phyloP scores from a whole-genome alignment of 768 basidiomycete genomes.

The Cystofilobasidium bisporidii region DNA sequence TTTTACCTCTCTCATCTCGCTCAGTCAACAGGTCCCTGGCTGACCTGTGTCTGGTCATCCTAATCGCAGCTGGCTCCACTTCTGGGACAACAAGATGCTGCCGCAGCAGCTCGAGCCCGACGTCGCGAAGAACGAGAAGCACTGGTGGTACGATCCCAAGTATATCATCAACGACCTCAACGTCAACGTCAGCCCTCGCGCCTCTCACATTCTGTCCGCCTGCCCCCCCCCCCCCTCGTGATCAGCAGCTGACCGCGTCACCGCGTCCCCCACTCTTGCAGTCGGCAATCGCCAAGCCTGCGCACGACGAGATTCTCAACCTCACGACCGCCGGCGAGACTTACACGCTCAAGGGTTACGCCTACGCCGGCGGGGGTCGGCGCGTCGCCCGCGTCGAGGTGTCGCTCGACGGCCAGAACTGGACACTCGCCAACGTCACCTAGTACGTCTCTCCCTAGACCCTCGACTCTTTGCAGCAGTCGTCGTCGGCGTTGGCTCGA shows the following conservation, averaged over 20 bases:
- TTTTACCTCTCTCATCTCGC: constrained; percentile 43
- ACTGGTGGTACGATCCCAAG: constrained; percentile 42
- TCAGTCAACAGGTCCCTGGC: too few relatives aligned
- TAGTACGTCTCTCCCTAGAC: constrained; percentile 34
- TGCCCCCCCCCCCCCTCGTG: too few relatives aligned
- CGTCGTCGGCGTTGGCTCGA: constrained; percentile 46
- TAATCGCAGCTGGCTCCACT: constrained; percentile 7
- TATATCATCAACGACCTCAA: constrained; percentile 50
- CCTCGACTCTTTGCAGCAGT: background rate
- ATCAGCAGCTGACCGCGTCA: too few relatives aligned
- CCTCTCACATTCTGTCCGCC: background rate
- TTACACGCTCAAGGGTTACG: constrained; percentile 51
- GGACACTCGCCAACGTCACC: constrained; percentile 45
- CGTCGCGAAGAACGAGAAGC: constrained; percentile 46
- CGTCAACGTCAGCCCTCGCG: constrained; percentile 41
- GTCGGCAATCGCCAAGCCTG: constrained; percentile 50
- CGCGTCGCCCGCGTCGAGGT: constrained; percentile 53
- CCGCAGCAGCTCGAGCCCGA: constrained; percentile 50
- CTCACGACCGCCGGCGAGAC: constrained; percentile 26
- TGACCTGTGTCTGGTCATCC: background rate
- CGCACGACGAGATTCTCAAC: constrained; percentile 46
- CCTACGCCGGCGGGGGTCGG: constrained; percentile 55
- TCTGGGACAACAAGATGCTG: constrained; percentile 54
- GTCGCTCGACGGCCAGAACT: constrained; percentile 49
- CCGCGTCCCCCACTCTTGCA: too few relatives aligned